Evolutionary conservation across 2,329 filamentous ascomycete genomes (phyloP).

Genomic region (Graphiopsis chlorocephala): DNA sequence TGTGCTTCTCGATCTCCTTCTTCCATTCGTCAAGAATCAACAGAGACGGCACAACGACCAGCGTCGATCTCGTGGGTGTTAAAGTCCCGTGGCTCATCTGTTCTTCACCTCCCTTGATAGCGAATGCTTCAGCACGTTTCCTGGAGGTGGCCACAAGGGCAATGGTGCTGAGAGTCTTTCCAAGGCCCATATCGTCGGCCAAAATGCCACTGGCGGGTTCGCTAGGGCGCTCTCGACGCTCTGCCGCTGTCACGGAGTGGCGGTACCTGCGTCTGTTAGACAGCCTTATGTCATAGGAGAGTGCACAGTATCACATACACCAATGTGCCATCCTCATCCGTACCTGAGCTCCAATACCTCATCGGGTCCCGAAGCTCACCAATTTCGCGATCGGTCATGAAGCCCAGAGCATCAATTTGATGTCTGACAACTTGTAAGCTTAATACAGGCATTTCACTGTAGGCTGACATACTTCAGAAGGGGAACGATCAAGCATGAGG

Average conservation of each 20-base stretch:
- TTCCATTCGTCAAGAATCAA: constrained; percentile 88
- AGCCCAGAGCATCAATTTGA: not conserved
- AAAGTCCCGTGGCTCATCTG: constrained; percentile 18
- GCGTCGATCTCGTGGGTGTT: constrained; percentile 61
- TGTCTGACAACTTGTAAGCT: not conserved
- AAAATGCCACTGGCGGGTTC: constrained; percentile 68
- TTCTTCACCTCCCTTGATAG: constrained; percentile 22
- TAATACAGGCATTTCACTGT: not conserved
- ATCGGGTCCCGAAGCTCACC: not conserved
- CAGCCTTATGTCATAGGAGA: not conserved
- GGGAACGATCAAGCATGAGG: not conserved
- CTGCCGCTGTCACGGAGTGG: constrained; percentile 8
- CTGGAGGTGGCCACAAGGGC: constrained; percentile 84
- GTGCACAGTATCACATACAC: not conserved
- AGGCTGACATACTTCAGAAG: not conserved
- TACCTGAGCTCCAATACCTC: not conserved
- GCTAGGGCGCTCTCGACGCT: not conserved
- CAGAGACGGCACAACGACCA: constrained; percentile 94
- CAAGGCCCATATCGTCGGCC: constrained; percentile 95
- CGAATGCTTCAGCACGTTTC: constrained; percentile 40
- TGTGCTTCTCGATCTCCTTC: constrained; percentile 88
- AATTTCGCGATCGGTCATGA: not conserved
- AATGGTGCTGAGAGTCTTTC: constrained; percentile 98
- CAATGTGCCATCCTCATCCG: not conserved
- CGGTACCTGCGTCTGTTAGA: constrained; percentile 7